These are phyloP conservation scores for Neurospora pannonica DNA, from an alignment of 495 filamentous ascomycete genomes.

Conservation along the genomic window DNA sequence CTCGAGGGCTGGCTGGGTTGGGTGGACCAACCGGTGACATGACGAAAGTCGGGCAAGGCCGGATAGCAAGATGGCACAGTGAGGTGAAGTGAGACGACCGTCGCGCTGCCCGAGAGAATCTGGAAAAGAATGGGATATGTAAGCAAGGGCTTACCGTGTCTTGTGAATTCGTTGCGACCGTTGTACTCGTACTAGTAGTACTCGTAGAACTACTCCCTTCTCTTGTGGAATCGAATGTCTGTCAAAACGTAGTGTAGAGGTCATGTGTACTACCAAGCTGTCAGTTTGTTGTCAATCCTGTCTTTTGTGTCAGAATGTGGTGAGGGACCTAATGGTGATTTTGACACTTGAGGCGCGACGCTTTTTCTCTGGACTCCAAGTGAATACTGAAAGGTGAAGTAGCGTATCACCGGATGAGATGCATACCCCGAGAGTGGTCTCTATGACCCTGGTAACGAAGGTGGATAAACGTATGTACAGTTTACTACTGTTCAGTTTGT, in stretches of 20 bases:
- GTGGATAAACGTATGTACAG: background rate
- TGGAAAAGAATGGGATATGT: background rate
- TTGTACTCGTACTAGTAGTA: background rate
- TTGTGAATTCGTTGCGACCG: background rate
- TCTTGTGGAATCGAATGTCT: background rate
- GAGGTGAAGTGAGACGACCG: background rate
- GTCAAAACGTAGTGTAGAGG: background rate
- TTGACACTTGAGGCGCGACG: background rate
- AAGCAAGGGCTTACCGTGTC: background rate
- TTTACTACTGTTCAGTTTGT: background rate
- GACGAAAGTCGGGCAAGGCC: background rate
- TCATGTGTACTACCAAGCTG: background rate
- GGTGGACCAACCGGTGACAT: background rate
- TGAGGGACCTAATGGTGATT: background rate
- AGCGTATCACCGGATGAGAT: background rate
- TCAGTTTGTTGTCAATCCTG: background rate
- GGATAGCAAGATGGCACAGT: background rate
- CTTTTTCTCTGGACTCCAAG: background rate
- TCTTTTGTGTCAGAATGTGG: background rate
- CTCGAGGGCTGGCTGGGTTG: background rate
- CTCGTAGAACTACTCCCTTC: background rate
- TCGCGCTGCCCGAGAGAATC: background rate
- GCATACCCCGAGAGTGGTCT: background rate
- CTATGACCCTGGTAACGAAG: background rate
- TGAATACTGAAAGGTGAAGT: background rate